Conservation (phyloP, 305 asterid species). For the Fraxinus dipetala region DNA sequence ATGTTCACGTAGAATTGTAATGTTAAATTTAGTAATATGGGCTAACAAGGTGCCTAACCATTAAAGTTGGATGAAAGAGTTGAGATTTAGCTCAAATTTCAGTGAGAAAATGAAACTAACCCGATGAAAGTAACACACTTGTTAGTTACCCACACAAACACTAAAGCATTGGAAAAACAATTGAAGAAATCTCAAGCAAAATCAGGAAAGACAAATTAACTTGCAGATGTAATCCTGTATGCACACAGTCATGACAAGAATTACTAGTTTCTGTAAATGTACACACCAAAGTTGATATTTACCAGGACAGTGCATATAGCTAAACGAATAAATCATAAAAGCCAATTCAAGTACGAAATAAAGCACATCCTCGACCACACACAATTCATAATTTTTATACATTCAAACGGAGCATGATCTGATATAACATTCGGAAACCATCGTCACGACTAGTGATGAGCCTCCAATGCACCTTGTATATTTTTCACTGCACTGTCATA, state of each 20-base stretch:
- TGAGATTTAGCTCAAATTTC: neutral
- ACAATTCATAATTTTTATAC: neutral
- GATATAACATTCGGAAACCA: neutral
- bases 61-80: neutral
- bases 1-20: neutral
- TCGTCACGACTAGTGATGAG: conserved; percentile 25
- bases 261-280: neutral
- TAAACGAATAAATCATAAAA: neutral
- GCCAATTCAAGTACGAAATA: neutral
- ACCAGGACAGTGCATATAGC: neutral
- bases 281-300: neutral
- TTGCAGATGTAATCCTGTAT: neutral
- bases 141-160: neutral
- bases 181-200: neutral
- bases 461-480: conserved; percentile 55
- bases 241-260: neutral
- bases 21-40: neutral
- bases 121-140: neutral
- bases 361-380: neutral
- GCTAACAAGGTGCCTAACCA: neutral
- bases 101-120: neutral
- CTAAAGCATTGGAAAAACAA: neutral
- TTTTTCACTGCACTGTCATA: conserved; percentile 80
- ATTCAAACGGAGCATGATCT: neutral
- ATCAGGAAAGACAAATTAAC: neutral